Conservation (phyloP, 2,329 filamentous ascomycete genomes). For the Penicillium thymicola region DNA sequence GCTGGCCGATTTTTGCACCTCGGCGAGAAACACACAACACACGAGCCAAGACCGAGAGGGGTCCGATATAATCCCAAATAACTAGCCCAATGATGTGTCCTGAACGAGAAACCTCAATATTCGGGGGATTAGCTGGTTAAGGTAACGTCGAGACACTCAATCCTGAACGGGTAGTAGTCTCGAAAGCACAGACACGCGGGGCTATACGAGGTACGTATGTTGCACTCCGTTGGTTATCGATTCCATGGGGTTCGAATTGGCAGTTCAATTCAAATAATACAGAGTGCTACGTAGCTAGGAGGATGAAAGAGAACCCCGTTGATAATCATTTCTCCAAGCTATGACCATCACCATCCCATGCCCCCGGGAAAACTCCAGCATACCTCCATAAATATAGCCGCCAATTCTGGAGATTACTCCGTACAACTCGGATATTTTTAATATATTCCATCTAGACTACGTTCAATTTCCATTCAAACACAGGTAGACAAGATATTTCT, state of each 20-base stretch:
- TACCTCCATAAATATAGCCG: neutral
- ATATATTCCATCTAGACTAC: neutral
- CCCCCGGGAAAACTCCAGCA: neutral
- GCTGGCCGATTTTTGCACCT: neutral
- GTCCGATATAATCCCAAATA: neutral
- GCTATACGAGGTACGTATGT: neutral
- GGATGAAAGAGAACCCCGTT: neutral
- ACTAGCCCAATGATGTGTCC: neutral
- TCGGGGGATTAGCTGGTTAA: neutral
- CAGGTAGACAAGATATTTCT: constrained; percentile 2
- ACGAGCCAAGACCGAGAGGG: neutral
- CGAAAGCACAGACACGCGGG: constrained; percentile 4
- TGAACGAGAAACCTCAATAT: neutral
- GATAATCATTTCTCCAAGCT: neutral
- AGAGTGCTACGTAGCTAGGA: neutral
- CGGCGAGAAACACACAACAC: neutral
- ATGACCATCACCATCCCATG: neutral
- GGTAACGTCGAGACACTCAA: neutral
- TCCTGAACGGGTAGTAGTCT: neutral
- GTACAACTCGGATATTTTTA: neutral
- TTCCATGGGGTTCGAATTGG: constrained; percentile 14
- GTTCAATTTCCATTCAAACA: neutral
- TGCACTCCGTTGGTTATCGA: neutral
- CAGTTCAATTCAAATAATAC: neutral
- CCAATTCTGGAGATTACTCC: neutral